phyloP scores from a whole-genome alignment of 306 rosid genomes.

The Astragalus membranaceus region DNA sequence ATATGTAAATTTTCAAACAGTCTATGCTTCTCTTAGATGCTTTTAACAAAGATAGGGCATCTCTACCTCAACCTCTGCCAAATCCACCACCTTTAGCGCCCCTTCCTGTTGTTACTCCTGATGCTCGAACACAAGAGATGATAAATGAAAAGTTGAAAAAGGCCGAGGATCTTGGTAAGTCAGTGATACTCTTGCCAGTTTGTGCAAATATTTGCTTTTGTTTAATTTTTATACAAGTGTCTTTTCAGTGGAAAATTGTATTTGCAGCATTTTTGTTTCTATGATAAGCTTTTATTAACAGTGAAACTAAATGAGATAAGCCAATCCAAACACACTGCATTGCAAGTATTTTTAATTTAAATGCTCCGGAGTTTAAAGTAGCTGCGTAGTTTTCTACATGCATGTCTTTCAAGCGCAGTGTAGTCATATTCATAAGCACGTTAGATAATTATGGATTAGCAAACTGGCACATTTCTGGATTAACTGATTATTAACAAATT shows the following conservation, averaged over 20 bases:
- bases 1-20: conserved; percentile 34
- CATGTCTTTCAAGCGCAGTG: background rate
- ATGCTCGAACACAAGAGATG: conserved; percentile 92
- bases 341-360: background rate
- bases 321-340: background rate
- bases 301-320: background rate
- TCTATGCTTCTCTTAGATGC: conserved; percentile 94
- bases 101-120: conserved; percentile 75
- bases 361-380: background rate
- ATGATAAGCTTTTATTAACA: background rate
- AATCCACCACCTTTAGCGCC: conserved; percentile 91
- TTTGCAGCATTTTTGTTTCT: background rate
- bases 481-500: too few relatives aligned
- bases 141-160: conserved; percentile 96
- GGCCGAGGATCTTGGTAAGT: conserved; percentile 98
- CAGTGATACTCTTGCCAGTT: background rate
- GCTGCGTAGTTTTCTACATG: background rate
- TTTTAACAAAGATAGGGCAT: conserved; percentile 93
- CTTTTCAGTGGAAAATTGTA: background rate
- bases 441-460: background rate
- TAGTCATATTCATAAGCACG: background rate
- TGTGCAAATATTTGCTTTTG: background rate
- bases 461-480: background rate
- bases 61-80: conserved; percentile 88
- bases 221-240: background rate